Evolutionary conservation across 352 stramenopile genomes (phyloP).

Genomic region (Globisporangium echinulatum): DNA sequence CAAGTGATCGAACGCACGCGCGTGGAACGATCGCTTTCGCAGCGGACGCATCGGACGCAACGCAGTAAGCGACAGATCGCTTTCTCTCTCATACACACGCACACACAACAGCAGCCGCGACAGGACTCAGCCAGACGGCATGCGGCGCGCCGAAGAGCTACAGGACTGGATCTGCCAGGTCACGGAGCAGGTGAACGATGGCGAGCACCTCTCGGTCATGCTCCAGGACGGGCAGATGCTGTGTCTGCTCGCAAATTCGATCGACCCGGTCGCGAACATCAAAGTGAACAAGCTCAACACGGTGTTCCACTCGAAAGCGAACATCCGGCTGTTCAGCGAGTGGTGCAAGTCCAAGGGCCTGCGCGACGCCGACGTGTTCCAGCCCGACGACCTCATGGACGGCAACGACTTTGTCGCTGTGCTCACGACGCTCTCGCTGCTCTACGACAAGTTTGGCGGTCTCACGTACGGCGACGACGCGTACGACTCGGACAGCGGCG

Average conservation of each 20-base stretch:
- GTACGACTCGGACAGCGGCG: constrained; percentile 38
- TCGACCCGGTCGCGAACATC: constrained; percentile 66
- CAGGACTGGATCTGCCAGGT: constrained; percentile 83
- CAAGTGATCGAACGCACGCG: too few species aligned
- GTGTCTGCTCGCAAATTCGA: constrained; percentile 76
- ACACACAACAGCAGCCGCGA: neutral
- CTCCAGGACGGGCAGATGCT: constrained; percentile 83
- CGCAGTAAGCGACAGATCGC: neutral
- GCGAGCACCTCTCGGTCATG: constrained; percentile 76
- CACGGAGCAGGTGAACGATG: constrained; percentile 58
- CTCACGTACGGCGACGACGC: constrained; percentile 37
- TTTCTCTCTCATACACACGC: neutral
- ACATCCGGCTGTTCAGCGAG: constrained; percentile 76
- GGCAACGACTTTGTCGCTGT: constrained; percentile 53
- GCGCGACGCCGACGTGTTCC: constrained; percentile 67
- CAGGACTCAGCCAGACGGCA: constrained; percentile 4
- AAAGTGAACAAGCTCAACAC: constrained; percentile 88
- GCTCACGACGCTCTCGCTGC: constrained; percentile 70
- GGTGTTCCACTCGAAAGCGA: constrained; percentile 83
- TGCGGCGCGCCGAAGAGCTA: constrained; percentile 74
- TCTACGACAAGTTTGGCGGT: constrained; percentile 78
- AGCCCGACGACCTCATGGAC: constrained; percentile 73
- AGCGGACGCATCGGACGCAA: neutral
- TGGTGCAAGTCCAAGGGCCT: constrained; percentile 73
- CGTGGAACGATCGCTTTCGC: too few species aligned